Conservation (phyloP, 345 rosid genomes). For the Dimocarpus longan region DNA sequence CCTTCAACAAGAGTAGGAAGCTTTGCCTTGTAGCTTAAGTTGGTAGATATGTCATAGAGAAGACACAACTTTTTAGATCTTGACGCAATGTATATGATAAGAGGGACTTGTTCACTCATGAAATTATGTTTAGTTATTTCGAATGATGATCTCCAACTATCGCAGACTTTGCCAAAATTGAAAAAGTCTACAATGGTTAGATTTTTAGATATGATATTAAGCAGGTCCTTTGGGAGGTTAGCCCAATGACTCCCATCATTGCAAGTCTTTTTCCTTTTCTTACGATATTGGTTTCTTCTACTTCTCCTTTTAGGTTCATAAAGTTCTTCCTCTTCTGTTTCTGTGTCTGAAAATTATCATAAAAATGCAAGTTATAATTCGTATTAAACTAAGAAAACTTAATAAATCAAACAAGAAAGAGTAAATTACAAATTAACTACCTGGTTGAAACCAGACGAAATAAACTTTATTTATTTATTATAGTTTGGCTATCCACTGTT, state of each 20-base stretch:
- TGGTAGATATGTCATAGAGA: neutral
- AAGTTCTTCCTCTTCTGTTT: neutral
- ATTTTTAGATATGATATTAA: neutral
- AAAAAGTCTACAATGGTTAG: neutral
- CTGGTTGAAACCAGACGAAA: too few relatives aligned
- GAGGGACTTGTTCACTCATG: neutral
- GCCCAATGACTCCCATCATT: neutral
- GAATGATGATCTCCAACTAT: neutral
- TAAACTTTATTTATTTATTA: too few relatives aligned
- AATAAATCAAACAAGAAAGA: neutral
- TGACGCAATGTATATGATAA: neutral
- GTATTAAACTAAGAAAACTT: neutral
- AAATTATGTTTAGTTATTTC: neutral
- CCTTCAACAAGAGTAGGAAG: neutral
- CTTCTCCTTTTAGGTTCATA: neutral
- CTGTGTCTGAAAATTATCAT: neutral
- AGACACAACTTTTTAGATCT: neutral
- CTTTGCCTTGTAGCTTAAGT: neutral
- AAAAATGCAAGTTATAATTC: neutral
- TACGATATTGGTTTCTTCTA: neutral
- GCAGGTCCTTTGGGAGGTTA: slow-evolving; percentile 4
- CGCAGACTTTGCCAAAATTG: slow-evolving; percentile 2
- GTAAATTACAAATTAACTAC: neutral
- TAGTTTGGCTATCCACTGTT: too few relatives aligned
- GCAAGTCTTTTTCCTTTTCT: too few relatives aligned